Evolutionary conservation across 1,139 yeast genomes (phyloP).

Genomic region (Taiozyma sp.): DNA sequence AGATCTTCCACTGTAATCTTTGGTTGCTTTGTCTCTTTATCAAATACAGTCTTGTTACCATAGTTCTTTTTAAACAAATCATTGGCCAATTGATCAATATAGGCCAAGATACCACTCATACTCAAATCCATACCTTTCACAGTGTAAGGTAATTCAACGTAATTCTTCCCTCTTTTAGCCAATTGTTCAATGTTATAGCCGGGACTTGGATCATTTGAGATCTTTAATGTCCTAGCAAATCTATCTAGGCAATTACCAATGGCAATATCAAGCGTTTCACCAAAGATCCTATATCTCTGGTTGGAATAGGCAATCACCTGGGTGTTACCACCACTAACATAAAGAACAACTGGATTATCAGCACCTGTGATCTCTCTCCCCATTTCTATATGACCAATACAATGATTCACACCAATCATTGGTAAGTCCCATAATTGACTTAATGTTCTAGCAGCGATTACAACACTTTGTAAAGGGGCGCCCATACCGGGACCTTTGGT

Average conservation of each 20-base stretch:
- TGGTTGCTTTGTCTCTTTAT: conserved; percentile 41
- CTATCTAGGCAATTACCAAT: conserved; percentile 96
- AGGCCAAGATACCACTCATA: conserved; percentile 91
- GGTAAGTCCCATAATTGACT: conserved; percentile 81
- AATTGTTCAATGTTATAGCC: conserved; percentile 95
- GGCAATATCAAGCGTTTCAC: conserved; percentile 96
- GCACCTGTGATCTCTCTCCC: conserved; percentile 98
- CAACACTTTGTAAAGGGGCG: conserved; percentile 93
- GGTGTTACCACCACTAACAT: conserved; percentile 97
- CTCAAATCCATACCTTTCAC: conserved; percentile 98
- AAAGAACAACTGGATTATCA: conserved; percentile 87
- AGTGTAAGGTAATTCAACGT: conserved; percentile 84
- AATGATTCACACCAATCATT: conserved; percentile 91
- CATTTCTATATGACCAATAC: conserved; percentile 98
- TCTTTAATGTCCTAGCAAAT: conserved; percentile 85
- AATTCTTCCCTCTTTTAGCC: conserved; percentile 63
- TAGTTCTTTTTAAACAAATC: conserved; percentile 57
- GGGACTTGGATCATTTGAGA: conserved; percentile 93
- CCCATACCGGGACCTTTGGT: conserved; percentile 99
- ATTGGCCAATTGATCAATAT: conserved; percentile 74
- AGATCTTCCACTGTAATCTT: conserved; percentile 77
- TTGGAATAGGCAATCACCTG: conserved; percentile 96
- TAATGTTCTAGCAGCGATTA: conserved; percentile 84
- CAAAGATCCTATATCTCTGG: conserved; percentile 90
- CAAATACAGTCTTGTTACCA: conserved; percentile 45